Evolutionary conservation across 1,284 basidiomycete species (phyloP), one percentile per base, ranked within the genome.

Genomic region (Hymenochaete sp.): DNA sequence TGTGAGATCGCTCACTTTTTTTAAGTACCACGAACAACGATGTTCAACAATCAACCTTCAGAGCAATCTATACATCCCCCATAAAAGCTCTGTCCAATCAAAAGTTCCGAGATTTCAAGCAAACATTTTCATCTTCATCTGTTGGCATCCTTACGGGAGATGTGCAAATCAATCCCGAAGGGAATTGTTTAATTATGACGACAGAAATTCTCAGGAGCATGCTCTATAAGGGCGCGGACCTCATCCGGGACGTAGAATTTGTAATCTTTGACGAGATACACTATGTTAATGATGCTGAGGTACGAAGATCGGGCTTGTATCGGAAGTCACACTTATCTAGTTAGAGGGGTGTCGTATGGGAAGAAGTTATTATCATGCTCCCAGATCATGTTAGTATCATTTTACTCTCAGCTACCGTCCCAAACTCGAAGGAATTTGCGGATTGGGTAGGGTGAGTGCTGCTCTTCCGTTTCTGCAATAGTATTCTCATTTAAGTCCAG

Each of bases 261-360:
- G 96, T 99, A 21, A 96, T 99, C 53, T 99, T 99, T 58, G 96
- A 99, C 62, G 96, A 99, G 62, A 96, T 99, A 10, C 96, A 99
- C 66, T 99, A 99, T 62, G 93, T 99, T 48, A 99, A 98, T 61
- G 96, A 99, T 62, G 89, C 92, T 13, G 96, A 99, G 81, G 92
- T 93, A 27, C 18, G 16, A 28, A 8, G 14, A n/a, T 38, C 7
- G 16, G 21, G 13, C 14, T 16, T 16, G 14, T n/a, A 31, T 6
- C 32, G 19, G 10, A 28, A 32, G 13, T 37, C 42, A 43, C 10
- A 45, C 41, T 50, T 25, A 22, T 48, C 37, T 44, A 38, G 18
- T n/a, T 56, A 96, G 92, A 77, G 96, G 59, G 96, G 96, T 42
- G 96, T 99, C 8, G 96, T 99, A 11, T 99, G 96, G 96, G 96